Evolutionary conservation across 2,329 filamentous ascomycete species (phyloP), one percentile per base, ranked within the genome.

Genomic region (Eurotiales sp.): DNA sequence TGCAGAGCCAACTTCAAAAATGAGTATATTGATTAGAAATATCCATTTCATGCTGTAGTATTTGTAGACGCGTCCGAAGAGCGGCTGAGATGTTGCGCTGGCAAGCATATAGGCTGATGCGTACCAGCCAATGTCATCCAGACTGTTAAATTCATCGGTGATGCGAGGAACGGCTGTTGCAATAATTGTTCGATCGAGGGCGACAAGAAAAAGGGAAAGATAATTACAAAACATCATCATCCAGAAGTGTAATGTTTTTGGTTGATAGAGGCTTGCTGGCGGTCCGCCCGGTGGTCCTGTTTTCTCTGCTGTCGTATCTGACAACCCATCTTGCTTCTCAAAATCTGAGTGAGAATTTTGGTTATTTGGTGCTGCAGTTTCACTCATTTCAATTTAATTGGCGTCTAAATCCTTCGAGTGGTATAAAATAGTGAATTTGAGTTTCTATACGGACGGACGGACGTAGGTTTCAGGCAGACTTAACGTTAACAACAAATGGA

Each of bases 171-270:
- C 63, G 17, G 61, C 61, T 2, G 61, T 64, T 21, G 60, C 59
- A 32, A 64, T 62, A 51, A 64, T 64, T 34, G 61, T 64, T 37
- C 62, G 61, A 54, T 64, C 60, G 44, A 66, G 63, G 29, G 69
- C 60, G 37, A 70, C 69, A 36, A 51, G 48, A 30, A 52, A 61
- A 6, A 68, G 58, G 19, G 54, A 51, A 21, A 57, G 43, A 49
- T 52, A 61, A 10, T 58, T 52, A 50, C 56, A 54, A 30, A 55
- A 48, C 27, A 64, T 55, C 11, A 63, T 60, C 3, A 46, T 27
- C 58, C 55, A 61, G 42, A 60, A 62, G 41, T 58, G 62, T 19
- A 55, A 47, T 1, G 64, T 64, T n/a, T 54, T 59, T 43, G 59
- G 60, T 19, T 61, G 53, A 50, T 51, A 51, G 10, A 44, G 40